phyloP scores from a whole-genome alignment of 306 rosid species.

The peach (Prunus persica) region DNA sequence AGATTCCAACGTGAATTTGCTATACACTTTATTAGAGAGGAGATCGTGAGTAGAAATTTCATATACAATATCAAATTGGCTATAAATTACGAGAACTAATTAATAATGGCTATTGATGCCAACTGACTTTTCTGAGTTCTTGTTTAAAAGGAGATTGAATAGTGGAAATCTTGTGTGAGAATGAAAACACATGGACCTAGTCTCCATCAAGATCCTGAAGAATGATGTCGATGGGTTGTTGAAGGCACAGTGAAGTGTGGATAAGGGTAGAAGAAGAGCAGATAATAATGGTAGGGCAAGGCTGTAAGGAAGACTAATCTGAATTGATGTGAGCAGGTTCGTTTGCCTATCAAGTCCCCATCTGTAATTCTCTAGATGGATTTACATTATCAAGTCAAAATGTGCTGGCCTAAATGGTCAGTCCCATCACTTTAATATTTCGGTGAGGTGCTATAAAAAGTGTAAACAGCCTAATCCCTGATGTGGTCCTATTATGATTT shows the following conservation, averaged over 20 bases:
- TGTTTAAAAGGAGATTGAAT: not conserved
- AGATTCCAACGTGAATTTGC: too few species aligned
- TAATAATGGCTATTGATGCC: too few species aligned
- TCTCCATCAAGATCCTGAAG: not conserved
- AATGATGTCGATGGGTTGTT: not conserved
- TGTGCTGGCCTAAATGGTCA: slow-evolving; percentile 6
- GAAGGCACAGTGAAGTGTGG: not conserved
- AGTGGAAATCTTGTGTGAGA: not conserved
- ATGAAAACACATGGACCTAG: not conserved
- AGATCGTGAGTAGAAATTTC: too few species aligned
- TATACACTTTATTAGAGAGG: too few species aligned
- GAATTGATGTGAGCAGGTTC: not conserved
- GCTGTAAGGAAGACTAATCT: not conserved
- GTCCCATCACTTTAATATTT: not conserved
- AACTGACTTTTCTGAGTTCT: too few species aligned
- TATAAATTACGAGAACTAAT: too few species aligned
- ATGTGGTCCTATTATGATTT: not conserved
- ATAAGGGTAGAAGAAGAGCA: not conserved
- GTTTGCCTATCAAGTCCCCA: not conserved
- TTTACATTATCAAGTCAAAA: not conserved
- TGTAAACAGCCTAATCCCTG: not conserved
- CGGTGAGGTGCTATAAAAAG: not conserved
- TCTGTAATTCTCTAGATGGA: not conserved
- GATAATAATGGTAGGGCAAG: not conserved
- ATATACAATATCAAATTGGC: too few species aligned